phyloP scores from a whole-genome alignment of 768 basidiomycete genomes.

The Russula emetica region DNA sequence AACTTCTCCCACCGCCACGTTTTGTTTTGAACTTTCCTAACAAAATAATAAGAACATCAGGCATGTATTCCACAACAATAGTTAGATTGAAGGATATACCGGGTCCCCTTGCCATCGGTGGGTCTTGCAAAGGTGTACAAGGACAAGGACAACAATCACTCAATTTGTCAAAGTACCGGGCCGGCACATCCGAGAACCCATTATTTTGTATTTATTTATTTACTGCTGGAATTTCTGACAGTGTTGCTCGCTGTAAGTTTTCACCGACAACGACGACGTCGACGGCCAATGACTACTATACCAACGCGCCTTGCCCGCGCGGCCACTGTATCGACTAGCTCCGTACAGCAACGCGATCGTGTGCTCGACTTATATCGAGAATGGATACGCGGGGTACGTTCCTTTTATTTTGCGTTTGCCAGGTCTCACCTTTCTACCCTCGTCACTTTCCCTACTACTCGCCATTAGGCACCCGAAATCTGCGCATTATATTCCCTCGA shows the following conservation, averaged over 20 bases:
- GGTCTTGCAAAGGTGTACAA: not conserved
- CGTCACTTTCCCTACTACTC: not conserved
- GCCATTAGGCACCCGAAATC: slow-evolving; percentile 85
- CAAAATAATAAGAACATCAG: not conserved
- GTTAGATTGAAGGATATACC: slow-evolving; percentile 4
- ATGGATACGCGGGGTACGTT: slow-evolving; percentile 88
- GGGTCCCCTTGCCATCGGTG: slow-evolving; percentile 11
- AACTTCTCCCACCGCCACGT: slow-evolving; percentile 43
- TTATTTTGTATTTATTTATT: not conserved
- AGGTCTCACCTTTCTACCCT: not conserved
- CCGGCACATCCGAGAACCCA: not conserved
- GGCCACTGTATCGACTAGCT: slow-evolving; percentile 53
- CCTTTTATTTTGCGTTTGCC: slow-evolving; percentile 8
- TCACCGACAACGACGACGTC: not conserved
- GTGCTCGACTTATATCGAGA: slow-evolving; percentile 79
- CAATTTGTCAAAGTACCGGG: not conserved
- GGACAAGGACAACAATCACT: not conserved
- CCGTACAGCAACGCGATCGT: slow-evolving; percentile 61
- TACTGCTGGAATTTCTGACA: not conserved
- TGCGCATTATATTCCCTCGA: slow-evolving; percentile 76
- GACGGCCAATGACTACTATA: slow-evolving; percentile 66
- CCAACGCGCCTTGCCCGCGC: slow-evolving; percentile 80
- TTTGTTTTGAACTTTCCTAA: slow-evolving; percentile 42
- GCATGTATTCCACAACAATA: not conserved
- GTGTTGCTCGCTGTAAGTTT: not conserved